Evolutionary conservation across 345 rosid genomes (phyloP), one percentile per base, ranked within the genome.

Genomic region (Eucalyptus pauciflora): DNA sequence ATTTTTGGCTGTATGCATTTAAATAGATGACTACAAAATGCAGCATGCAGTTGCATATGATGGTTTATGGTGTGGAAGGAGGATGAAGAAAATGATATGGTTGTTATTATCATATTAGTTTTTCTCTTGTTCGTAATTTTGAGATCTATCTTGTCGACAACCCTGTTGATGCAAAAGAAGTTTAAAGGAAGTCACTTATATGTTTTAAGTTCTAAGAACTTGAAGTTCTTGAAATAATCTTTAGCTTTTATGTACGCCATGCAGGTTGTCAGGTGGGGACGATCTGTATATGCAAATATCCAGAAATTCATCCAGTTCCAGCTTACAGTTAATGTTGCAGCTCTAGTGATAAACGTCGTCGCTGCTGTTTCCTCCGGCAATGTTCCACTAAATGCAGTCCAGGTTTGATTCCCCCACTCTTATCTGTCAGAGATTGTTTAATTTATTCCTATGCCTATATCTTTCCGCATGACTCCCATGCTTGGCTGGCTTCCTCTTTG

Each of bases 241-340:
- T 76, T 29, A 76, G 48, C 20, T 76, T 41, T 76, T 37, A 33
- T 33, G 62, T n/a, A 15, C 67, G 18, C 87, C 87, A 81, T 88
- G 91, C 80, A 97, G 99, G 99, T 97, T 91, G 96, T 98, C 89
- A 96, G 99, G 51, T 98, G 99, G 99, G 99, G 99, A 12, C 98
- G 99, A 88, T 98, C 99, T 43, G 99, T 98, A 50, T 98, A 95
- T 89, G 98, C 98, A 64, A 98, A 98, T 88, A 98, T 98, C 88
- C 99, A 98, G 96, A 98, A 98, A 89, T 98, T 98, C 87, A 98
- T 97, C 92, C 99, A 98, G 58, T 98, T 98, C 90, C 99, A 97
- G 94, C 99, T 98, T 50, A 98, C 99, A 67, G 99, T 98, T 85
- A 98, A 98, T 85, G 99, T 96, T 89, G 99, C 99, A 62, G 99